Evolutionary conservation across 1,284 basidiomycete species (phyloP).

Genomic region (Quambalaria eucalypti): DNA sequence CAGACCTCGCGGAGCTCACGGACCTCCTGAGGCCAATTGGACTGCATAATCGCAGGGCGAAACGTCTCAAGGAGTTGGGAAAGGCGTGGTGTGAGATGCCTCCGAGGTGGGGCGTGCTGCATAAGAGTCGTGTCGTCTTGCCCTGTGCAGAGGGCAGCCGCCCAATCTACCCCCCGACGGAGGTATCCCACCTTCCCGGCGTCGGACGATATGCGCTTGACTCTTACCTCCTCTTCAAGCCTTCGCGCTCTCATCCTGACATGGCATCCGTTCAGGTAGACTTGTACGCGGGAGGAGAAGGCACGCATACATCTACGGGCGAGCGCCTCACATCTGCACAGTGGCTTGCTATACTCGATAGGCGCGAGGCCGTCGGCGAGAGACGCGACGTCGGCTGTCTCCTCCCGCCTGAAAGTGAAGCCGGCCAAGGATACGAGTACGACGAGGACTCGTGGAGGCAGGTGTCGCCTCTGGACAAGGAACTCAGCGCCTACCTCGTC

Average conservation of each 20-base stretch:
- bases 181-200: constrained; percentile 15
- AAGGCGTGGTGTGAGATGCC: constrained; percentile 15
- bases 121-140: neutral
- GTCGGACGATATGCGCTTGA: constrained; percentile 19
- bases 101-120: neutral
- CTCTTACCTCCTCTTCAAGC: constrained; percentile 15
- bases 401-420: neutral
- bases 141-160: constrained; percentile 4
- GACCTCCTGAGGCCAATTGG: constrained; percentile 14
- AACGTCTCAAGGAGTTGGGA: constrained; percentile 11
- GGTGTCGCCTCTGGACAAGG: constrained; percentile 20
- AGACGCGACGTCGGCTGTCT: neutral
- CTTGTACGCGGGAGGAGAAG: no score
- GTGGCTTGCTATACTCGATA: neutral
- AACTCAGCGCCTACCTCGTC: constrained; percentile 18
- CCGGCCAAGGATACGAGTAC: constrained; percentile 3
- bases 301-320: neutral
- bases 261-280: constrained; percentile 1
- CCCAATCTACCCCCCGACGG: constrained; percentile 11
- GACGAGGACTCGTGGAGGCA: constrained; percentile 13
- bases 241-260: neutral
- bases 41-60: constrained; percentile 15
- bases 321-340: neutral
- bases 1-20: constrained; percentile 10
- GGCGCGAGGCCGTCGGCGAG: neutral